Conservation (phyloP, 2,329 filamentous ascomycete genomes). For the Cephalotrichum gorgonifer region DNA sequence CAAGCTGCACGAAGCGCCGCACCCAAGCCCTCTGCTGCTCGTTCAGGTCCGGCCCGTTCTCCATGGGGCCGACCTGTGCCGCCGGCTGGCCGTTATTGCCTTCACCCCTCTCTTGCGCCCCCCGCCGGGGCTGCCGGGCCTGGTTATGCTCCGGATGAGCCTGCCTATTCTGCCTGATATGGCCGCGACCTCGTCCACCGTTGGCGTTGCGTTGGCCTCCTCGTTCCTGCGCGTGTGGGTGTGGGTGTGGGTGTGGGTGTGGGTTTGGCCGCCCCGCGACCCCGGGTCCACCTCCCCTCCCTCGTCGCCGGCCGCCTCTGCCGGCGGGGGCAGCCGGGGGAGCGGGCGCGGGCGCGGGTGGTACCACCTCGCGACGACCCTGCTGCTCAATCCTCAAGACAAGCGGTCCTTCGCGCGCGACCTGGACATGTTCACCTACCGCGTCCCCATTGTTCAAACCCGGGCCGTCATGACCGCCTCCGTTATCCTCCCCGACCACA, state of each 20-base stretch:
- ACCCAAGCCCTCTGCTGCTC: slow-evolving; percentile 41
- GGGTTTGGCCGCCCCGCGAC: slow-evolving; percentile 9
- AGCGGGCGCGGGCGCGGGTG: slow-evolving; percentile 1
- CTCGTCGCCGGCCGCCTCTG: not conserved
- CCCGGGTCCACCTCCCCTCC: not conserved
- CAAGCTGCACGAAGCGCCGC: slow-evolving; percentile 42
- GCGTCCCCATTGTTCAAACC: not conserved
- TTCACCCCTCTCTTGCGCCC: slow-evolving; percentile 7
- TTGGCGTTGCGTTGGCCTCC: not conserved
- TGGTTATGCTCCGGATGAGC: slow-evolving; percentile 1
- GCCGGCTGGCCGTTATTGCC: not conserved
- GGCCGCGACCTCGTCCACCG: not conserved
- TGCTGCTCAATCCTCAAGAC: slow-evolving; percentile 40
- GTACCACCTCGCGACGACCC: slow-evolving; percentile 10
- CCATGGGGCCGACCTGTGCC: not conserved
- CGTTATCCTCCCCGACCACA: slow-evolving; percentile 17
- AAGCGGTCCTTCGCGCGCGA: slow-evolving; percentile 47
- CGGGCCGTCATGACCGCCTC: slow-evolving; percentile 11
- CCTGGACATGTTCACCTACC: slow-evolving; percentile 8
- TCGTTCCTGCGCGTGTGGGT: not conserved
- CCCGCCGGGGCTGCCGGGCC: slow-evolving; percentile 12
- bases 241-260: not conserved
- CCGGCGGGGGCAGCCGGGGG: not conserved
- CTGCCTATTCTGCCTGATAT: not conserved
- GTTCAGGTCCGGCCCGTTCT: slow-evolving; percentile 22